Percentiles rank a stretch among this genome's conserved stretches.
phyloP scores from a whole-genome alignment of 768 basidiomycete species.

The Termitomyces sp. region DNA sequence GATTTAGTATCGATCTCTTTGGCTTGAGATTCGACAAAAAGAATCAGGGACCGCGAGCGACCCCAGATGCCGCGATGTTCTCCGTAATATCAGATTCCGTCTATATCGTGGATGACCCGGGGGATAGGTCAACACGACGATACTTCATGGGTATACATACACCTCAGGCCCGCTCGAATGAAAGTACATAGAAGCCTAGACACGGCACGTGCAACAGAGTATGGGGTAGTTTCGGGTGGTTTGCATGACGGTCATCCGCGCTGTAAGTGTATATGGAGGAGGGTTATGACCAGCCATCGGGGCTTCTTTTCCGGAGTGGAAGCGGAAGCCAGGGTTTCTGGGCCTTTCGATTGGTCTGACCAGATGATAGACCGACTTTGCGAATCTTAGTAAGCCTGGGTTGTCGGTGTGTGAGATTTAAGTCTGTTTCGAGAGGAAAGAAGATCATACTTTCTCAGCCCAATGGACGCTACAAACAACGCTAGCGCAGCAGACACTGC shows the following conservation, averaged over 20 bases:
- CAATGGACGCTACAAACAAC: slow-evolving; percentile 57
- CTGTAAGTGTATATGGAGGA: background rate
- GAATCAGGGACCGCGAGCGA: background rate
- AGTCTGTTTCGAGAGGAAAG: slow-evolving; percentile 7
- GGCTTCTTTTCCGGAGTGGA: slow-evolving; percentile 38
- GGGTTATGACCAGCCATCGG: slow-evolving; percentile 38
- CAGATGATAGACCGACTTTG: slow-evolving; percentile 42
- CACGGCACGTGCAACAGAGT: background rate
- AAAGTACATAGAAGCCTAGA: background rate
- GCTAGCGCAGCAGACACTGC: slow-evolving; percentile 56
- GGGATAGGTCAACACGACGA: background rate
- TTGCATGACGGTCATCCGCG: background rate
- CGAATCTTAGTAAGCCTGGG: slow-evolving; percentile 41
- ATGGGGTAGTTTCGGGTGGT: background rate
- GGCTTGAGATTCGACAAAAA: background rate
- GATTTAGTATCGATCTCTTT: background rate
- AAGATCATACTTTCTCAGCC: slow-evolving; percentile 54
- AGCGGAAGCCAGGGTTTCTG: slow-evolving; percentile 42
- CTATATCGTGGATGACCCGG: background rate
- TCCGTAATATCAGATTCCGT: background rate
- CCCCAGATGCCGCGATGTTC: background rate
- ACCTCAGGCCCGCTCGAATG: background rate
- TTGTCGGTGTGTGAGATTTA: background rate
- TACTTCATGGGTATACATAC: background rate
- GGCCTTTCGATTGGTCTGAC: slow-evolving; percentile 21